Percentiles rank a stretch among this genome's conserved stretches.
phyloP scores from a whole-genome alignment of 208 protist genomes.

The Sergeia podlipaevii region DNA sequence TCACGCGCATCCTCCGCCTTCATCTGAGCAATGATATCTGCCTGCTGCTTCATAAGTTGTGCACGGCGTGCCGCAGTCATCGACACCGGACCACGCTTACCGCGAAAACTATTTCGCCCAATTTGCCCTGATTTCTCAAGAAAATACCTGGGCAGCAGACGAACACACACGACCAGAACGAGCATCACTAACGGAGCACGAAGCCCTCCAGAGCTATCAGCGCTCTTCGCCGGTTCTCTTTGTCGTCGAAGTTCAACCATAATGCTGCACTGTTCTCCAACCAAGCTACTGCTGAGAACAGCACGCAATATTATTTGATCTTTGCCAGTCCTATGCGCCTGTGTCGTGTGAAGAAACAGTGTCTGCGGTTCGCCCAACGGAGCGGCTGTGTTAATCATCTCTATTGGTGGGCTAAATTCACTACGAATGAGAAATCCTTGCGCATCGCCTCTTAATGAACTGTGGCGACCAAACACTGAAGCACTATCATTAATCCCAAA shows the following conservation, averaged over 20 bases:
- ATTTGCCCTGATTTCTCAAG: slow-evolving; percentile 25
- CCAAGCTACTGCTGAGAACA: too few species aligned
- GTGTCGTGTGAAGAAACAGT: too few species aligned
- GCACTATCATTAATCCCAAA: too few species aligned
- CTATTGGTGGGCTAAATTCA: too few species aligned
- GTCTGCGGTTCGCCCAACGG: too few species aligned
- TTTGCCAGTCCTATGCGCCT: too few species aligned
- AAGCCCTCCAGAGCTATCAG: neutral
- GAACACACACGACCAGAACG: slow-evolving; percentile 24
- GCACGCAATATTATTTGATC: too few species aligned
- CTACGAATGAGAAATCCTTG: too few species aligned
- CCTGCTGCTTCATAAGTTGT: slow-evolving; percentile 42
- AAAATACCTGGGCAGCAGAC: slow-evolving; percentile 30
- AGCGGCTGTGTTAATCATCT: too few species aligned
- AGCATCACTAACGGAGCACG: slow-evolving; percentile 25
- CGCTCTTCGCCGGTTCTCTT: neutral
- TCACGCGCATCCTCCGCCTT: slow-evolving; percentile 44
- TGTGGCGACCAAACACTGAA: too few species aligned
- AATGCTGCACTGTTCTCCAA: slow-evolving; percentile 16
- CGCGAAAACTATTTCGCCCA: slow-evolving; percentile 14
- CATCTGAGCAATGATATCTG: slow-evolving; percentile 62
- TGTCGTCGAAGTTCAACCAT: slow-evolving; percentile 27
- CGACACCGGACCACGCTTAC: slow-evolving; percentile 8
- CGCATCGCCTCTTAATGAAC: too few species aligned
- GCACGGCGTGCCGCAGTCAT: slow-evolving; percentile 19